Evolutionary conservation across 106 monocot species (phyloP), one percentile per base, ranked within the genome.

Genomic region (Acorus calamus): DNA sequence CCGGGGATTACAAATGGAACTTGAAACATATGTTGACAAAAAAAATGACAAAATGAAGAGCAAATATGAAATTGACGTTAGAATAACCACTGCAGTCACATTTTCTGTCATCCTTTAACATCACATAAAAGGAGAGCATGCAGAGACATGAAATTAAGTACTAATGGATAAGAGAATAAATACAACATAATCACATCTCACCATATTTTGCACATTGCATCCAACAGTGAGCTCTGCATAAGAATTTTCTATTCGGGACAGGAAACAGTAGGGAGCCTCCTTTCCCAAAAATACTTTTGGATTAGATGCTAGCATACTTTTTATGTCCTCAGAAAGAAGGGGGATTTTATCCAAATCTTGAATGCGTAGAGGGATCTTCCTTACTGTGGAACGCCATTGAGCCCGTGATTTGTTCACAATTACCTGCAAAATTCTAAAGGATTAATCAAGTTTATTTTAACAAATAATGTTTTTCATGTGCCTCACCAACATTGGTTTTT

Each of bases 371-470:
- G 89, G 89, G 41, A 93, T 79, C 67, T 76, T 93, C 4, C 66
- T 73, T 45, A 82, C 56, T 52, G 67, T 66, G 57, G 93, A 72
- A 69, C 76, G 86, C 66, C 76, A 85, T 57, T 76, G 76, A 70
- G 93, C 93, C 59, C 93, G 80, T 52, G 93, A 86, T 67, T 86
- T 93, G 56, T 93, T 93, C 58, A 89, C 78, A 67, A 93, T 93
- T 44, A 83, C 85, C 93, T 93, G 71, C 51, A n/a, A n/a, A n/a
- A n/a, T n/a, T n/a, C n/a, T n/a, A n/a, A n/a, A n/a, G n/a, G n/a
- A n/a, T n/a, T n/a, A n/a, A n/a, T n/a, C n/a, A n/a, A n/a, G n/a
- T n/a, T n/a, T n/a, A n/a, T n/a, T n/a, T n/a, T n/a, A n/a, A n/a
- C n/a, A n/a, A n/a, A n/a, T n/a, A n/a, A n/a, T n/a, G n/a, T n/a